A percentile compares a stretch with the other conserved stretches of the same genome.
Evolutionary conservation across 1,284 basidiomycete genomes (phyloP).

Genomic region (Ustilago crameri): DNA sequence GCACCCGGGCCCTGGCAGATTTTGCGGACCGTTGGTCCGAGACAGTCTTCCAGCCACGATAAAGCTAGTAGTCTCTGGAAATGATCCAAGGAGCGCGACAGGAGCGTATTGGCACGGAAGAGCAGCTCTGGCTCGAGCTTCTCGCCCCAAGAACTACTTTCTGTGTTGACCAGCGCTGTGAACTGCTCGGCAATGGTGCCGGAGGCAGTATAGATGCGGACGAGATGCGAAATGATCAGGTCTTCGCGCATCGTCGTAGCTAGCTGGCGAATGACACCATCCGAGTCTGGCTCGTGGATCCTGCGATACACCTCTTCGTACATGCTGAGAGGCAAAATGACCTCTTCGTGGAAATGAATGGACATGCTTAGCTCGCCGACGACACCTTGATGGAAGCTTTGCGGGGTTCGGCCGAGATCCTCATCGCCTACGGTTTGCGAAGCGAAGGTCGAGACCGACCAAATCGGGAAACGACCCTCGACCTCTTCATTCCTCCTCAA

Average conservation of each 20-base stretch:
- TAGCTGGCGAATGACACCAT: slow-evolving; percentile 36
- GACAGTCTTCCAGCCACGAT: slow-evolving; percentile 55
- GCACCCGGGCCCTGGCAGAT: slow-evolving; percentile 46
- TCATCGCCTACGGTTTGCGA: slow-evolving; percentile 9
- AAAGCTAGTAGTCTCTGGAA: slow-evolving; percentile 53
- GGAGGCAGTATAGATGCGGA: slow-evolving; percentile 51
- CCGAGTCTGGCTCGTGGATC: slow-evolving; percentile 35
- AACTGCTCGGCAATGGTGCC: slow-evolving; percentile 55
- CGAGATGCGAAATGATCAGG: slow-evolving; percentile 46
- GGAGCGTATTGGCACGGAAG: slow-evolving; percentile 60
- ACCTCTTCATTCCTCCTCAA: slow-evolving; percentile 58
- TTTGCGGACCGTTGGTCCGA: slow-evolving; percentile 50
- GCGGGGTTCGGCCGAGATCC: slow-evolving; percentile 26
- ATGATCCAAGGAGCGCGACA: slow-evolving; percentile 58
- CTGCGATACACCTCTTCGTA: slow-evolving; percentile 44
- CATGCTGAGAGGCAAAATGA: slow-evolving; percentile 50
- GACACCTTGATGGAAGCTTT: slow-evolving; percentile 39
- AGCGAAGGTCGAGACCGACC: slow-evolving; percentile 40
- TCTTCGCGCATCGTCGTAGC: slow-evolving; percentile 52
- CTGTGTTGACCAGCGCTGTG: slow-evolving; percentile 41
- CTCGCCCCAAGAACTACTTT: slow-evolving; percentile 46
- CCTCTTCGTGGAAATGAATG: slow-evolving; percentile 48
- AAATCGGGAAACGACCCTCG: slow-evolving; percentile 61
- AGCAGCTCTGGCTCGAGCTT: slow-evolving; percentile 54
- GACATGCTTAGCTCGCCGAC: slow-evolving; percentile 56